Conservation (phyloP, 2,329 filamentous ascomycete species). For the Penicillium hordei region DNA sequence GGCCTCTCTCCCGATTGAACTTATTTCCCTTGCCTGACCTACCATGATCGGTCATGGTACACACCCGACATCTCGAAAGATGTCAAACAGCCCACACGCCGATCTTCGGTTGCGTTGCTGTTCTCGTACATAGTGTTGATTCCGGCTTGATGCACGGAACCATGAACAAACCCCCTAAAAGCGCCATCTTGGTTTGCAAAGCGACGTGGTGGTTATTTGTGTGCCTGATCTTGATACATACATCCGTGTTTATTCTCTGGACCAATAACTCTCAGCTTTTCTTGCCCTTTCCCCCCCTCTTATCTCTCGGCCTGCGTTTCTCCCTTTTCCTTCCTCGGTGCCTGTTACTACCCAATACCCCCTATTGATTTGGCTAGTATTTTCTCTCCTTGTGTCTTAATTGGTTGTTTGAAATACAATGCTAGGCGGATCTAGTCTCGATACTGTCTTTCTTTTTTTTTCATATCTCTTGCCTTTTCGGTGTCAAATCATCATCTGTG, state of each 20-base stretch:
- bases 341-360: constrained; percentile 22
- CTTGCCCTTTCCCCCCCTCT: neutral
- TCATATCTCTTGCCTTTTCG: neutral
- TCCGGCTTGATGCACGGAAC: constrained; percentile 18
- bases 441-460: neutral
- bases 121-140: constrained; percentile 25
- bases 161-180: constrained; percentile 20
- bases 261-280: constrained; percentile 1
- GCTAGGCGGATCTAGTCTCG: constrained; percentile 2
- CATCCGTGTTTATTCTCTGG: neutral
- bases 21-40: neutral
- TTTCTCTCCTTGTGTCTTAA: constrained; percentile 15
- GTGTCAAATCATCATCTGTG: neutral
- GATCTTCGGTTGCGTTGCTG: neutral
- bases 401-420: constrained; percentile 8
- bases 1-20: neutral
- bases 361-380: constrained; percentile 23
- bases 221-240: constrained; percentile 4
- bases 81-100: neutral
- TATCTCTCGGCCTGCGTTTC: neutral
- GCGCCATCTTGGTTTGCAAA: constrained; percentile 9
- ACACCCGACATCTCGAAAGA: neutral
- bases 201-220: constrained; percentile 12
- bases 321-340: neutral
- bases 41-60: neutral